phyloP scores from a whole-genome alignment of 2,329 filamentous ascomycete genomes.

The Fusarium clavum region DNA sequence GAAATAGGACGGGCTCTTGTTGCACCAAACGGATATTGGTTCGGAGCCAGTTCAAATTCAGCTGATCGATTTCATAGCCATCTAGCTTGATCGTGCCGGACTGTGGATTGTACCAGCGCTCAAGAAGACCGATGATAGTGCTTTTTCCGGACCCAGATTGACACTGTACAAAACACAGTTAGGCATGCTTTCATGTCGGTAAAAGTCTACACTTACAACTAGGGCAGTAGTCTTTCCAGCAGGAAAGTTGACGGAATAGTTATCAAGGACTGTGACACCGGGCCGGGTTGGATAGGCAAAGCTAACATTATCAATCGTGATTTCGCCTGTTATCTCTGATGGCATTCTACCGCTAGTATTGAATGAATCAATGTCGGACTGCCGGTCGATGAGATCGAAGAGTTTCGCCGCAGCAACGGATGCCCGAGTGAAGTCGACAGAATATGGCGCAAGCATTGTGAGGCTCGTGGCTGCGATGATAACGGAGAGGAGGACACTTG shows the following conservation, averaged over 20 bases:
- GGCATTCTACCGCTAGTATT: neutral
- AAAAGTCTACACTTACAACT: conserved; percentile 51
- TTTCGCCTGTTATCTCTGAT: neutral
- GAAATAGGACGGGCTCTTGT: neutral
- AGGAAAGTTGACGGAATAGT: conserved; percentile 64
- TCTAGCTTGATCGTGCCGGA: neutral
- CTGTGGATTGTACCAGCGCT: neutral
- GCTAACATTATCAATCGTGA: neutral
- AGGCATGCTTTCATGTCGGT: too few relatives aligned
- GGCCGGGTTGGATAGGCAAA: neutral
- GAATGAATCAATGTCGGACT: neutral
- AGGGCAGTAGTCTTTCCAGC: conserved; percentile 74
- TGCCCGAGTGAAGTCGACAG: neutral
- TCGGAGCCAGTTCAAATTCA: neutral
- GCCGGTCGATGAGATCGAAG: conserved; percentile 48
- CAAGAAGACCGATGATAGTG: neutral
- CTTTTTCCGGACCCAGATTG: neutral
- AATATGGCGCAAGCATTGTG: neutral
- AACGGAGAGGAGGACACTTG: conserved; percentile 35
- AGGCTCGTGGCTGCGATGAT: neutral
- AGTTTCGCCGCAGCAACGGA: neutral
- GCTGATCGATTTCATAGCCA: neutral
- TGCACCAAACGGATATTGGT: neutral
- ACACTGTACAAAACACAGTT: too few relatives aligned
- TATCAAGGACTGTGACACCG: neutral